phyloP scores from a whole-genome alignment of 2,329 filamentous ascomycete species.

The Penicillium vulpinum region DNA sequence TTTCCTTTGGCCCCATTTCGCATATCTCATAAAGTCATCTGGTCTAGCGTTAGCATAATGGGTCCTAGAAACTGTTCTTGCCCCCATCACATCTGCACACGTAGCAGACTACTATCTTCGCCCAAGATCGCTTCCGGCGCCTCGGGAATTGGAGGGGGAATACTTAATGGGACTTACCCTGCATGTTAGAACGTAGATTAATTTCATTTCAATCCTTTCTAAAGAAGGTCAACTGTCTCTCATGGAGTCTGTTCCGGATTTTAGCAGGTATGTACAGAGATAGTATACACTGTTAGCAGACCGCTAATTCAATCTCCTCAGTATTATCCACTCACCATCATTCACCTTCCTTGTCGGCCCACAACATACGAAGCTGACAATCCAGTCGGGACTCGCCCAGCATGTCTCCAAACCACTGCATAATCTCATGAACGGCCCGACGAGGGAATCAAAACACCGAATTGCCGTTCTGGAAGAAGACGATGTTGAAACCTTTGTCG shows the following conservation, averaged over 20 bases:
- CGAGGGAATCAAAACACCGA: conserved; percentile 46
- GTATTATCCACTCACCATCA: conserved; percentile 46
- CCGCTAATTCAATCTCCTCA: conserved; percentile 17
- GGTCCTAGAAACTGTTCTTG: background rate
- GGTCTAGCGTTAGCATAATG: conserved; percentile 17
- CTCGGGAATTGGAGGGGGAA: background rate
- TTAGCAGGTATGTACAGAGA: conserved; percentile 32
- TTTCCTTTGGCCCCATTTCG: background rate
- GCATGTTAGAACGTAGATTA: background rate
- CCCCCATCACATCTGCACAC: conserved; percentile 38
- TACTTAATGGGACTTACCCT: conserved; percentile 6
- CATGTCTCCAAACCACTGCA: conserved; percentile 47
- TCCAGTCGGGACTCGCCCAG: conserved; percentile 48
- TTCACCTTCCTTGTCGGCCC: conserved; percentile 51
- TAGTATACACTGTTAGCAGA: background rate
- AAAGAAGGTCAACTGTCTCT: conserved; percentile 10
- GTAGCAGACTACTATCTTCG: conserved; percentile 30
- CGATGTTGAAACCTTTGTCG: conserved; percentile 51
- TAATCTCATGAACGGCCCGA: conserved; percentile 48
- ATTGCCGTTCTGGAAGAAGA: conserved; percentile 48
- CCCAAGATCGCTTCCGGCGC: background rate
- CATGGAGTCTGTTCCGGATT: conserved; percentile 35
- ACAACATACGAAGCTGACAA: conserved; percentile 47
- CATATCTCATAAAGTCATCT: conserved; percentile 10
- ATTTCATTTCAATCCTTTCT: background rate